phyloP scores from a whole-genome alignment of 1,284 basidiomycete species.

The Fomitiporia mediterranea region DNA sequence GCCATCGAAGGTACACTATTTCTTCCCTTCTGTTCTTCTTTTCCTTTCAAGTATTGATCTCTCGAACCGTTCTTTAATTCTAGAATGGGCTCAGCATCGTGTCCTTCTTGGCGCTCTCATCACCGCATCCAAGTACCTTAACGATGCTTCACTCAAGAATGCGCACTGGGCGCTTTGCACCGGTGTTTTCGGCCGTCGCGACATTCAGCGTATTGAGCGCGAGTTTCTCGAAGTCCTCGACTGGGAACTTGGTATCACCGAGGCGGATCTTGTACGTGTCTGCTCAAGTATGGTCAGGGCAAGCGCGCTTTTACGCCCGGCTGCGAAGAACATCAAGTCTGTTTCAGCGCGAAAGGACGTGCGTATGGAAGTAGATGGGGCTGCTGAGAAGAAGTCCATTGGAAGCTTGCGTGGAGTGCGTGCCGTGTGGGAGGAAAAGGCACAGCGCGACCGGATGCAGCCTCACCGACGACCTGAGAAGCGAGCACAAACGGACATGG shows the following conservation, averaged over 20 bases:
- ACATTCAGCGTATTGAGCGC: slow-evolving; percentile 71
- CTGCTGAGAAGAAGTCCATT: neutral
- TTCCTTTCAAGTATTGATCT: neutral
- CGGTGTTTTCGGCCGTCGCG: slow-evolving; percentile 71
- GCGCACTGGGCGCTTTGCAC: slow-evolving; percentile 75
- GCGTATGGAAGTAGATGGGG: slow-evolving; percentile 2
- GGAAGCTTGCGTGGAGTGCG: neutral
- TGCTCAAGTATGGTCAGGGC: slow-evolving; percentile 10
- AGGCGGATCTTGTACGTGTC: slow-evolving; percentile 43
- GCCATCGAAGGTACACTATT: slow-evolving; percentile 43
- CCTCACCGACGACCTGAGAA: slow-evolving; percentile 1
- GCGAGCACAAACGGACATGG: slow-evolving; percentile 2
- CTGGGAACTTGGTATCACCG: slow-evolving; percentile 59
- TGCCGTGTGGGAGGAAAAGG: slow-evolving; percentile 5
- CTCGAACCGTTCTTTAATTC: neutral
- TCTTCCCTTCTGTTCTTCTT: neutral
- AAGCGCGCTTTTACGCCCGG: slow-evolving; percentile 4
- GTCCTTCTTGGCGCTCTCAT: slow-evolving; percentile 72
- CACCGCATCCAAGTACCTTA: slow-evolving; percentile 69
- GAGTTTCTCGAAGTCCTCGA: slow-evolving; percentile 74
- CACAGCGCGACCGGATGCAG: neutral
- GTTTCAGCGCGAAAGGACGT: neutral
- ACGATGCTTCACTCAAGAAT: slow-evolving; percentile 74
- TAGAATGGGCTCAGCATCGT: slow-evolving; percentile 71
- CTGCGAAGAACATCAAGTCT: neutral